phyloP scores from a whole-genome alignment of 2,329 filamentous ascomycete species.

The Colletotrichum tabaci region DNA sequence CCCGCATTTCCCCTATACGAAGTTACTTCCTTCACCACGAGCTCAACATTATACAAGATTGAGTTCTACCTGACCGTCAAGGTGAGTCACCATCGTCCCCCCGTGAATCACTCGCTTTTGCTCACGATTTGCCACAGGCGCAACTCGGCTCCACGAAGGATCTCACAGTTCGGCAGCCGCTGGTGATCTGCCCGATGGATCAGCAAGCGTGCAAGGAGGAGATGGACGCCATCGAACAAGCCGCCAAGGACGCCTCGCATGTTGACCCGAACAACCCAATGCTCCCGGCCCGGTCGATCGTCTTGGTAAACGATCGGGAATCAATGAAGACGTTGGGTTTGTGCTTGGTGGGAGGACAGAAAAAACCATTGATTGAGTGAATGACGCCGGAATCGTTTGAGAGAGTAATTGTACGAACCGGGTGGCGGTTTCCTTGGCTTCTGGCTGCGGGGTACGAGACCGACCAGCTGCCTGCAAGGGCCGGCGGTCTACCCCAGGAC shows the following conservation, averaged over 20 bases:
- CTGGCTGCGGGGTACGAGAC: constrained; percentile 30
- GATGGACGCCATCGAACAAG: constrained; percentile 98
- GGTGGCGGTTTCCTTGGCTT: constrained; percentile 7
- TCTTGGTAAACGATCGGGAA: constrained; percentile 82
- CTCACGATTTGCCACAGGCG: constrained; percentile 69
- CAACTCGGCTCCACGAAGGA: constrained; percentile 90
- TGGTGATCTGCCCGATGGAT: constrained; percentile 95
- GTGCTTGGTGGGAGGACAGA: constrained; percentile 75
- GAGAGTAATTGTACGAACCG: constrained; percentile 15
- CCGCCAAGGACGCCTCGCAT: constrained; percentile 90
- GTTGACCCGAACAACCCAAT: constrained; percentile 93
- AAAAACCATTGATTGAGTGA: constrained; percentile 76
- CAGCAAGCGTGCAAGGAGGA: constrained; percentile 97
- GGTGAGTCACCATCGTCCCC: constrained; percentile 63
- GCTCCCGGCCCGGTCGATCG: constrained; percentile 88
- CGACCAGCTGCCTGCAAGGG: constrained; percentile 12
- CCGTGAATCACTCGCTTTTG: constrained; percentile 38
- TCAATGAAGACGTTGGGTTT: constrained; percentile 73
- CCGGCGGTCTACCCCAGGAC: constrained; percentile 12
- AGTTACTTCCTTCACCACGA: constrained; percentile 92
- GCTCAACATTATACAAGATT: constrained; percentile 95
- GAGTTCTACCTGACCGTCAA: constrained; percentile 97
- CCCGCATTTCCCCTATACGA: constrained; percentile 91
- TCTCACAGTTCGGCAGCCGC: constrained; percentile 89
- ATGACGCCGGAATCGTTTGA: background rate